Evolutionary conservation across 192 early-diverging fungal species (phyloP).

Genomic region (Coemansia sp.): DNA sequence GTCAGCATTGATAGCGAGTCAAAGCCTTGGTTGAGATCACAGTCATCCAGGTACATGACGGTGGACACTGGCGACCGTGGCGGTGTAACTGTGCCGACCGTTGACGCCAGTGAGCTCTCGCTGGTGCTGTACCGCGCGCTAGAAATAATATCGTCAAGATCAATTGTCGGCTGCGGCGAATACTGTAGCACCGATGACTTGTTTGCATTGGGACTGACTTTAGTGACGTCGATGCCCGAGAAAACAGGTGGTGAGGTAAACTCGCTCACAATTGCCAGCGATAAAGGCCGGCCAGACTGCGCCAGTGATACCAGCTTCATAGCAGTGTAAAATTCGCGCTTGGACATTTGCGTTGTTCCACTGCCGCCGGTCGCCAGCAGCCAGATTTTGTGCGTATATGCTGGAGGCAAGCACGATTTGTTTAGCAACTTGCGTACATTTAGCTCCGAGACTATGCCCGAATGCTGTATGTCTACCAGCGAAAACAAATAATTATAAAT

Average conservation of each 20-base stretch:
- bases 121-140: neutral
- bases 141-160: constrained; percentile 22
- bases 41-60: constrained; percentile 10
- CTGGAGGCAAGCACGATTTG: constrained; percentile 11
- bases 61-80: constrained; percentile 17
- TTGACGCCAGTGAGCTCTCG: constrained; percentile 2
- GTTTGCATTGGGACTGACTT: neutral
- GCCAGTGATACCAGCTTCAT: constrained; percentile 39
- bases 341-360: constrained; percentile 7
- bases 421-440: constrained; percentile 12
- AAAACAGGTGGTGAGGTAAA: constrained; percentile 23
- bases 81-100: constrained; percentile 8
- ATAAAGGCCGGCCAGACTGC: constrained; percentile 22
- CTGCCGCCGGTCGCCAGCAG: constrained; percentile 8
- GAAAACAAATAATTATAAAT: constrained; percentile 31
- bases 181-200: constrained; percentile 22
- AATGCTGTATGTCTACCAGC: constrained; percentile 14
- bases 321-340: constrained; percentile 29
- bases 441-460: neutral
- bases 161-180: constrained; percentile 30
- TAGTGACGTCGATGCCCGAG: constrained; percentile 8
- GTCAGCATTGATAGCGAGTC: constrained; percentile 16
- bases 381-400: constrained; percentile 14
- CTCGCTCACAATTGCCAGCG: constrained; percentile 11
- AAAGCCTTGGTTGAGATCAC: neutral